Conservation (phyloP, 306 rosid species). For the Pyrus betulifolia region DNA sequence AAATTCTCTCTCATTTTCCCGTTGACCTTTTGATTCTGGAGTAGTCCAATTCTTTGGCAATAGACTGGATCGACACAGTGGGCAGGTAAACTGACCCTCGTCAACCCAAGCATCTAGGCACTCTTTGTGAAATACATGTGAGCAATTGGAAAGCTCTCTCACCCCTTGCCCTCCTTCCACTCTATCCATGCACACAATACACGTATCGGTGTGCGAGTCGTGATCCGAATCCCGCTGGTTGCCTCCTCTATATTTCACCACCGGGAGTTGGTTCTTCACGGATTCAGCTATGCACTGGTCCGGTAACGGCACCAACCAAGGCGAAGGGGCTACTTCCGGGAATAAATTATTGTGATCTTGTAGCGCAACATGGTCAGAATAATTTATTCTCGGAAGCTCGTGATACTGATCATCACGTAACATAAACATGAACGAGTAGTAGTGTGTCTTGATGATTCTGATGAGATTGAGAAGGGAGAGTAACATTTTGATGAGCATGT, state of each 20-base stretch:
- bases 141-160: constrained; percentile 18
- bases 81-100: constrained; percentile 15
- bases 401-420: not conserved
- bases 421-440: not conserved
- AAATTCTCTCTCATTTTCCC: not conserved
- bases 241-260: not conserved
- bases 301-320: not conserved
- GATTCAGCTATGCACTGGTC: not conserved
- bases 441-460: not conserved
- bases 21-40: not conserved
- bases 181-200: constrained; percentile 18
- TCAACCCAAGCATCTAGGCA: constrained; percentile 30
- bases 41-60: not conserved
- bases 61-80: constrained; percentile 24
- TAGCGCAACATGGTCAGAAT: not conserved
- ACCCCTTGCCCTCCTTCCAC: constrained; percentile 4
- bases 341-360: not conserved
- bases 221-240: not conserved
- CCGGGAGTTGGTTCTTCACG: not conserved
- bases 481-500: not conserved
- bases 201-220: not conserved
- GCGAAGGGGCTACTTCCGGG: not conserved
- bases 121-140: constrained; percentile 23
- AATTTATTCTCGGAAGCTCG: too few species aligned
- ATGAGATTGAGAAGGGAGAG: not conserved